A percentile compares a stretch with the other conserved stretches of the same genome.
phyloP scores from a whole-genome alignment of 495 filamentous ascomycete species.

The Aspergillus heteromorphus region DNA sequence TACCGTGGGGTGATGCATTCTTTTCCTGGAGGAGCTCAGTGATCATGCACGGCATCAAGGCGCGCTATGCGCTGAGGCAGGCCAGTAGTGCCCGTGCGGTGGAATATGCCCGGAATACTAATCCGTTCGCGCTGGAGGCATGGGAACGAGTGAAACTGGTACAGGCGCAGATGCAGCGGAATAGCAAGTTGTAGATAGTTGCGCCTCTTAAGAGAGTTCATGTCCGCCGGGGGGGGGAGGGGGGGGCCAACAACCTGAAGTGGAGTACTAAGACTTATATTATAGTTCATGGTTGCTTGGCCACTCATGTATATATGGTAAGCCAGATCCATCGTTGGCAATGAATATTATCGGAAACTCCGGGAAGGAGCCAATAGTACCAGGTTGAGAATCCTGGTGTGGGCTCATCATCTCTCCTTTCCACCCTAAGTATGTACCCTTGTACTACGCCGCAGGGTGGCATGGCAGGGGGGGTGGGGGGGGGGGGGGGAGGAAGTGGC shows the following conservation, averaged over 20 bases:
- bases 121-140: conserved; percentile 62
- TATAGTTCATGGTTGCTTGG: not conserved
- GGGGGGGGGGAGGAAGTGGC: not conserved
- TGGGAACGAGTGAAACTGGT: conserved; percentile 61
- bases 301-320: not conserved
- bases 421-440: not conserved
- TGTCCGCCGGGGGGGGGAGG: not conserved
- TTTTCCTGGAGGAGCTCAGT: conserved; percentile 62
- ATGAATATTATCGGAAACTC: not conserved
- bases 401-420: not conserved
- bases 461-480: too few species aligned
- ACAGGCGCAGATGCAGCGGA: conserved; percentile 26
- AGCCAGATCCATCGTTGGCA: not conserved
- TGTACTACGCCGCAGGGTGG: not conserved
- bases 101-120: conserved; percentile 61
- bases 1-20: conserved; percentile 62
- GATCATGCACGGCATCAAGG: conserved; percentile 93
- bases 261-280: not conserved
- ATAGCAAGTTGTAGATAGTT: conserved; percentile 48
- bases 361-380: not conserved
- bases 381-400: not conserved
- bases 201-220: not conserved
- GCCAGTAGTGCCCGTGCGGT: conserved; percentile 80
- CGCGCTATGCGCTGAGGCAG: conserved; percentile 76
- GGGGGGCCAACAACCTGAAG: not conserved